Evolutionary conservation across 108 stramenopile genomes (phyloP).

Genomic region (Nitzschia palea): DNA sequence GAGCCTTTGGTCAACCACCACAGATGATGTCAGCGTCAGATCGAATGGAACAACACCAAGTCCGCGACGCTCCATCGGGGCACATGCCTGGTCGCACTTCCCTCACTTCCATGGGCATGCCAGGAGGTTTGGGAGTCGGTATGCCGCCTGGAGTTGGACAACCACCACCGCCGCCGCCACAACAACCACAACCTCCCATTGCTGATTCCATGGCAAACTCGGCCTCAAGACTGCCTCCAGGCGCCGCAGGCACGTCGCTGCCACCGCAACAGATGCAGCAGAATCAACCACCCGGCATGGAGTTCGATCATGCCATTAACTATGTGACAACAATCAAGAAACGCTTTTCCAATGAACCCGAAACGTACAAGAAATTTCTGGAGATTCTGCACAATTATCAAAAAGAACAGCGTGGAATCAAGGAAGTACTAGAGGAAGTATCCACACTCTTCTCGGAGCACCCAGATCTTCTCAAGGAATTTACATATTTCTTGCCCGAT

Average conservation of each 20-base stretch:
- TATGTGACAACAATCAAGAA: constrained; percentile 98
- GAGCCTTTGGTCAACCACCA: constrained; percentile 17
- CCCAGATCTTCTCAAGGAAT: constrained; percentile 96
- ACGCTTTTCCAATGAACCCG: constrained; percentile 92
- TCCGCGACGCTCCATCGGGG: neutral
- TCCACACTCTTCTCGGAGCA: constrained; percentile 96
- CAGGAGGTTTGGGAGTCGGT: no score
- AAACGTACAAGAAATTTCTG: constrained; percentile 95
- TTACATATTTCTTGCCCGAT: constrained; percentile 99
- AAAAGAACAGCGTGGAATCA: constrained; percentile 97
- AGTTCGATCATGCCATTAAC: constrained; percentile 98
- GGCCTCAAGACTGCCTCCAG: no score
- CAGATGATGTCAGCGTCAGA: constrained; percentile 4
- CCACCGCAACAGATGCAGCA: constrained; percentile 19
- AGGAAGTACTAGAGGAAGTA: constrained; percentile 96
- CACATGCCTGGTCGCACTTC: constrained; percentile 6
- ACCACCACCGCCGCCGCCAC: constrained; percentile 13
- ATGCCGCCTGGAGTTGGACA: neutral
- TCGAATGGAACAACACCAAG: neutral
- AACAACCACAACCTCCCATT: neutral
- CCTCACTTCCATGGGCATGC: no score
- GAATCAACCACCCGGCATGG: constrained; percentile 69
- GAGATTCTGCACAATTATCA: constrained; percentile 99
- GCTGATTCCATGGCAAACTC: no score
- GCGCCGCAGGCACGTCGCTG: no score